Base-by-base conservation (phyloP, 2,329 filamentous ascomycete species). In the Phialophora chinensis region DNA sequence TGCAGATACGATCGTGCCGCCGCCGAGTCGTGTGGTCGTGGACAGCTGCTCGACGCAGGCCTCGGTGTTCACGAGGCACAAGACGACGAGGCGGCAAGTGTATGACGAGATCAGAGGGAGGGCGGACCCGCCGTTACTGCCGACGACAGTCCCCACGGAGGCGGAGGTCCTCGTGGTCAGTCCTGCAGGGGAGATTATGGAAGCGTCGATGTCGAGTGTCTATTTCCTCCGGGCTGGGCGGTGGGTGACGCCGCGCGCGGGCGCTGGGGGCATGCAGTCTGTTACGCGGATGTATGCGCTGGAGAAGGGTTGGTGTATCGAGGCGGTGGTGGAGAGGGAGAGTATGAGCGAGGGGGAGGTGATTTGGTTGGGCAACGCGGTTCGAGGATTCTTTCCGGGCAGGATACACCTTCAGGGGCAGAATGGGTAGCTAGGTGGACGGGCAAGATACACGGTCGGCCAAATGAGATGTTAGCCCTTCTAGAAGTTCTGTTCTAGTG, bases 331-430 rank as follows among this genome's bases (percentile, higher is more conserved):
- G 17, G 47, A 8, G 14, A 77, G 77, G n/a, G 81, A 81, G 1
- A 62, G 63, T 14, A 17, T 69, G 11, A 79, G 83, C 12, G 88
- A 88, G 6, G 91, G 89, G 0, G 93, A 97, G 77, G 84, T 89
- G 61, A 90, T 93, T 68, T 96, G 92, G 91, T 80, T 97, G 61
- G 97, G 93, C 77, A 97, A 94, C 77, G 93, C 91, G 0, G 90
- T 94, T 1, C 86, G 90, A 70, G 94, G 94, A 0, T 97, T 96
- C 71, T 82, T 68, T 35, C 31, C 25, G 10, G 66, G 62, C 23
- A 53, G 29, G 29, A 56, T 56, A 56, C 14, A n/a, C 5, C 38
- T 44, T 44, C 6, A 7, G 38, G 38, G 38, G 38, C 17, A 8
- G 38, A 6, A n/a, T 44, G 38, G 38, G 17, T 6, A n/a, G 38